Percentiles rank a stretch among this genome's conserved stretches.
These are phyloP conservation scores for Apiospora marii DNA, from an alignment of 2,329 filamentous ascomycete species.

Conservation along the genomic window DNA sequence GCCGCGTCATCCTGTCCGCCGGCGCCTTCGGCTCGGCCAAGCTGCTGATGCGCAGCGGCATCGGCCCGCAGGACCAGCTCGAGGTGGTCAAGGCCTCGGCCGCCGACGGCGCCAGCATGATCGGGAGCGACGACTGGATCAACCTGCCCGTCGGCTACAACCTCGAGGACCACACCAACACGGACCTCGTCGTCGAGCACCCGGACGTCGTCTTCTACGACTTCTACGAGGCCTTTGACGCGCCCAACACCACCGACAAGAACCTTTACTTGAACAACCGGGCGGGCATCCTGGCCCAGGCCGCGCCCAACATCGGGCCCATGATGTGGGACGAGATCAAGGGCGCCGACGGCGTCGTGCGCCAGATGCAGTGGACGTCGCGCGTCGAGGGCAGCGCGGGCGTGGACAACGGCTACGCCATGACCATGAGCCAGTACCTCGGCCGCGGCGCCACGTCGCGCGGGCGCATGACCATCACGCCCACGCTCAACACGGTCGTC, in stretches of 20 bases:
- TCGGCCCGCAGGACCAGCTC: conserved; percentile 69
- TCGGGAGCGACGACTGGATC: conserved; percentile 62
- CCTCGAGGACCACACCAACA: conserved; percentile 65
- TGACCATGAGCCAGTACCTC: conserved; percentile 68
- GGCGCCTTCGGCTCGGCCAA: conserved; percentile 75
- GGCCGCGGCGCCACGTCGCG: conserved; percentile 69
- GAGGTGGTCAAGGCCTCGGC: conserved; percentile 56
- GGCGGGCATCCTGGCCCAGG: conserved; percentile 68
- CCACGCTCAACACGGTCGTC: conserved; percentile 64
- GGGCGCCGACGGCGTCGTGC: conserved; percentile 64
- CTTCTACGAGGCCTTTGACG: conserved; percentile 68
- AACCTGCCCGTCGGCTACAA: conserved; percentile 66
- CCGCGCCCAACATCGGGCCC: conserved; percentile 71
- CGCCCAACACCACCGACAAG: conserved; percentile 53
- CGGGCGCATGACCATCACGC: conserved; percentile 67
- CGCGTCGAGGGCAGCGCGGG: conserved; percentile 66
- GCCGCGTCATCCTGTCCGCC: conserved; percentile 73
- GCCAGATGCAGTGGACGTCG: conserved; percentile 72
- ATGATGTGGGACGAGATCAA: conserved; percentile 67
- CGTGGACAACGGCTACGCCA: conserved; percentile 45
- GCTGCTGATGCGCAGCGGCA: conserved; percentile 73
- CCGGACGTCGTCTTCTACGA: conserved; percentile 66
- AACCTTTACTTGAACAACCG: conserved; percentile 55
- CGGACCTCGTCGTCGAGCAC: conserved; percentile 56
- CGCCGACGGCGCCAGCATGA: conserved; percentile 58